Conservation (phyloP, 495 filamentous ascomycete genomes). For the Aspergillus ellipticus region DNA sequence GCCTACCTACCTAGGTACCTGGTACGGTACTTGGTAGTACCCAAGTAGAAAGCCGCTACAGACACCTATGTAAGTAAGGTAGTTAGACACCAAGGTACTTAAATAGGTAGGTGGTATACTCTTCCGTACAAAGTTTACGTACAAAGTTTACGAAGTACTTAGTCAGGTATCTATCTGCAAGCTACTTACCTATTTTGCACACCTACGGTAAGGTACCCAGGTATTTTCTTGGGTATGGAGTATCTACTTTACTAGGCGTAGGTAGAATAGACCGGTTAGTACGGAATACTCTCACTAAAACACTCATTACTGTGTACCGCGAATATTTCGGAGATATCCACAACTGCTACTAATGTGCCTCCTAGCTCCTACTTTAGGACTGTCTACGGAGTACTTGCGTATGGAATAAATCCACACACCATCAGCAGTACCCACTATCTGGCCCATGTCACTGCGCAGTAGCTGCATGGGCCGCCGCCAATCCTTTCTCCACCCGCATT, state of each 20-base stretch:
- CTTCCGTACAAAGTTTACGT: background rate
- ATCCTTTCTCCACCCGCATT: constrained; percentile 26
- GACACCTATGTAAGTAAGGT: no score
- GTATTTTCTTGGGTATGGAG: no score
- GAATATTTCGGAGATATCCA: constrained; percentile 12
- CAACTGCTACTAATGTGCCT: constrained; percentile 1
- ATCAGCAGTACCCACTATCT: constrained; percentile 15
- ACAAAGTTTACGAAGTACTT: background rate
- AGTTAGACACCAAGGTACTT: no score
- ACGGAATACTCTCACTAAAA: background rate
- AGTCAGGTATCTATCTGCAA: no score
- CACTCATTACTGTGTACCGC: background rate
- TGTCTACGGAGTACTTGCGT: constrained; percentile 11
- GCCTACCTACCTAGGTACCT: no score
- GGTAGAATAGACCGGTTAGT: background rate
- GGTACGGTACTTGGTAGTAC: no score
- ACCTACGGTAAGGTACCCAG: no score
- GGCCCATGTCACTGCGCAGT: constrained; percentile 23
- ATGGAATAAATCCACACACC: constrained; percentile 16
- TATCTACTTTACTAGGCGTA: no score
- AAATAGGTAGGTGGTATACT: background rate
- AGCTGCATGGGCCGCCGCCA: constrained; percentile 31
- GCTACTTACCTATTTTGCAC: no score
- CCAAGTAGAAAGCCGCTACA: no score
- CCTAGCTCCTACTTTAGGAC: constrained; percentile 11